A percentile compares a stretch with the other conserved stretches of the same genome.
Conservation (phyloP, 257 asterid genomes). For the Cinchona pubescens region DNA sequence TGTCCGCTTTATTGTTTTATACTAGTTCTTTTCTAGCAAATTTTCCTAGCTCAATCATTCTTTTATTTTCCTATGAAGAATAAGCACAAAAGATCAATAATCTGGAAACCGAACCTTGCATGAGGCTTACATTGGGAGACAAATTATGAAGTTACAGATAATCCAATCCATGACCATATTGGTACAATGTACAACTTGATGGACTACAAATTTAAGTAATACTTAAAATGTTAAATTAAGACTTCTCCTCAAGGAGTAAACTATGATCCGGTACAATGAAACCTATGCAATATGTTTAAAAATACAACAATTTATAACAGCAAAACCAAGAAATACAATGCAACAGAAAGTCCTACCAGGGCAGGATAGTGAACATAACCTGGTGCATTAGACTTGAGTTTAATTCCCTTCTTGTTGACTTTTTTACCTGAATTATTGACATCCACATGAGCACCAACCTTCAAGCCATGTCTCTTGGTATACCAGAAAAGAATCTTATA, state of each 20-base stretch:
- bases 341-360: slow-evolving; percentile 10
- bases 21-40: too few species aligned
- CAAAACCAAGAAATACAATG: slow-evolving; percentile 17
- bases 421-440: slow-evolving; percentile 54
- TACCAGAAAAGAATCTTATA: slow-evolving; percentile 54
- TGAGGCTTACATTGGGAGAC: background rate
- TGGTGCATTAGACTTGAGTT: slow-evolving; percentile 47
- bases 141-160: background rate
- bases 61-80: too few species aligned
- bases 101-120: background rate
- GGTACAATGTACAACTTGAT: too few species aligned
- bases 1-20: too few species aligned
- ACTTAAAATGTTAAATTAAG: background rate
- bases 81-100: too few species aligned
- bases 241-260: background rate
- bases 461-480: slow-evolving; percentile 39
- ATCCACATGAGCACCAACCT: slow-evolving; percentile 38
- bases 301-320: background rate
- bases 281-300: background rate
- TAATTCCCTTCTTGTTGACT: slow-evolving; percentile 41
- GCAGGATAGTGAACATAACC: slow-evolving; percentile 3
- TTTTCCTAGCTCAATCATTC: too few species aligned
- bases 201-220: too few species aligned
- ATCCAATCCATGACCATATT: background rate
- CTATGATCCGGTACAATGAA: background rate